Percentiles rank a stretch among this genome's conserved stretches.
Conservation (phyloP, 495 filamentous ascomycete genomes). For the Daldinia caldariorum region DNA sequence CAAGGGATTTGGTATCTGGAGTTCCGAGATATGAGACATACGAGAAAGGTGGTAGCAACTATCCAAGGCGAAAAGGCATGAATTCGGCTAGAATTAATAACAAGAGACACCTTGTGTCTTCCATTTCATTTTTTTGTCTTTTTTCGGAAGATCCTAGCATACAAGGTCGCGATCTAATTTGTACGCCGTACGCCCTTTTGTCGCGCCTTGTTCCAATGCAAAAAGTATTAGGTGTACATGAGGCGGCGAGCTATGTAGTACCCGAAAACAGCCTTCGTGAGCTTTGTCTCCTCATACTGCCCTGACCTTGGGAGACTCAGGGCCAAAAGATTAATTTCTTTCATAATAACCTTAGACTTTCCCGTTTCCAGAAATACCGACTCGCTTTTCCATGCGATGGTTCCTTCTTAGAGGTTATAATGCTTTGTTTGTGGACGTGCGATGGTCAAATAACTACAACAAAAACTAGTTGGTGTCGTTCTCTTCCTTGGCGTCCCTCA, state of each 20-base stretch:
- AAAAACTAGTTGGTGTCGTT: constrained; percentile 38
- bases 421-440: not conserved
- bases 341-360: not conserved
- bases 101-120: not conserved
- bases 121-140: constrained; percentile 10
- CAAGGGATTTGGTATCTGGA: constrained; percentile 96
- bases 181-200: constrained; percentile 44
- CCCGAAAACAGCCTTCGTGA: constrained; percentile 1
- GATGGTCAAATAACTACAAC: not conserved
- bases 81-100: constrained; percentile 18
- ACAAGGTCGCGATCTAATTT: constrained; percentile 4
- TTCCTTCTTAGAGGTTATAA: not conserved
- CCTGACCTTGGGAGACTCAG: not conserved
- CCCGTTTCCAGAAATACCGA: not conserved
- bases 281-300: not conserved
- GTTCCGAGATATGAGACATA: constrained; percentile 80
- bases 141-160: constrained; percentile 5
- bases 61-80: constrained; percentile 88
- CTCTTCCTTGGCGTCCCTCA: constrained; percentile 51
- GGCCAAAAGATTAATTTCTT: constrained; percentile 1
- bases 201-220: constrained; percentile 5
- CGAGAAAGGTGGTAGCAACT: constrained; percentile 85
- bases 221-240: not conserved
- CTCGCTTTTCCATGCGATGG: not conserved
- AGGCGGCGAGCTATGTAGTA: not conserved